Conservation (phyloP, 768 basidiomycete species). For the Imleria badia region DNA sequence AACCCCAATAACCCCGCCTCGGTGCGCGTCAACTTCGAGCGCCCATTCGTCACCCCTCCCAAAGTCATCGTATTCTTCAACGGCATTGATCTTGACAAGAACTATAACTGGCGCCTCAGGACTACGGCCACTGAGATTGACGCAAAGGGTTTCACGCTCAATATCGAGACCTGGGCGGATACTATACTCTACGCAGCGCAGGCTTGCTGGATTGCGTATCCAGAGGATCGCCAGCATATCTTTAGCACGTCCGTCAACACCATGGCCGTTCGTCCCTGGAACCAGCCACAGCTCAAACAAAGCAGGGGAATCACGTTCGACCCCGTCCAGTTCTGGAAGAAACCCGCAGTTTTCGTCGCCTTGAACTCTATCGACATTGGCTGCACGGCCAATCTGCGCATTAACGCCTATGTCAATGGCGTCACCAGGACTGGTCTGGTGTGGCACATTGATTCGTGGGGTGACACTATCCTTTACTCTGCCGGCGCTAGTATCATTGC, state of each 20-base stretch:
- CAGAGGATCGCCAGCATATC: constrained; percentile 15
- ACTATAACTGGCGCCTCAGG: constrained; percentile 9
- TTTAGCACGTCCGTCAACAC: constrained; percentile 13
- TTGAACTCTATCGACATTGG: too few species aligned
- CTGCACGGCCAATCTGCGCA: too few species aligned
- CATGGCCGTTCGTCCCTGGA: not conserved
- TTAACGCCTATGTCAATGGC: too few species aligned
- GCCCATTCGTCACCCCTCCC: constrained; percentile 6
- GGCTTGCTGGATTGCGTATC: constrained; percentile 18
- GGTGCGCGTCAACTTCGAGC: constrained; percentile 9
- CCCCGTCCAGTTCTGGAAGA: too few species aligned
- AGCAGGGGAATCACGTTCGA: not conserved
- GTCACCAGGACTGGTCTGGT: too few species aligned
- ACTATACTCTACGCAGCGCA: not conserved
- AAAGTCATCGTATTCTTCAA: constrained; percentile 9
- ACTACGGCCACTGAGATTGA: constrained; percentile 5
- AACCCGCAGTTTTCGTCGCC: too few species aligned
- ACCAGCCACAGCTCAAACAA: not conserved
- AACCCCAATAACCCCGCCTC: too few species aligned
- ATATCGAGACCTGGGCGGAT: constrained; percentile 9
- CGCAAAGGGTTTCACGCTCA: constrained; percentile 11
- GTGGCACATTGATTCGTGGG: too few species aligned
- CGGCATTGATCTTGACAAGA: not conserved
- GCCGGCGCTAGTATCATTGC: too few species aligned
- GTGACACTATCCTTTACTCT: too few species aligned